Conservation (phyloP, 2,329 filamentous ascomycete species). For the Sporothrix protearum region DNA sequence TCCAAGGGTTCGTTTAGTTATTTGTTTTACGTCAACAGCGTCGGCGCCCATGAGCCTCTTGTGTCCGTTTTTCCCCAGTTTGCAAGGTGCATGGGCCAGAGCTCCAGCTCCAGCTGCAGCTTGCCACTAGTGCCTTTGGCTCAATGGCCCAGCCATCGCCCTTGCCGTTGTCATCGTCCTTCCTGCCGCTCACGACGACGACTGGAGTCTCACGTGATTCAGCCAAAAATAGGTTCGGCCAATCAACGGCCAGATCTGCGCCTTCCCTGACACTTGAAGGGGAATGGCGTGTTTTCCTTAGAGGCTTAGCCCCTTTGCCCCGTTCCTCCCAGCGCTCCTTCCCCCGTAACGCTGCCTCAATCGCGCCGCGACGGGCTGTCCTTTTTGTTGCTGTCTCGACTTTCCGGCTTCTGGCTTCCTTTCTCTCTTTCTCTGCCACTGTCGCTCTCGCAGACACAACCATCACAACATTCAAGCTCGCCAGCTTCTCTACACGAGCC, state of each 20-base stretch:
- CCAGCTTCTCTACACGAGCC: background rate
- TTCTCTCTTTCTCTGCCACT: slow-evolving; percentile 2
- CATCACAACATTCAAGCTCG: background rate
- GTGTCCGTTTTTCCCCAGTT: background rate
- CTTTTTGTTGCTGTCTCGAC: slow-evolving; percentile 1
- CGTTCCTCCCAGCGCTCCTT: background rate
- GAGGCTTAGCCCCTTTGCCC: slow-evolving; percentile 6
- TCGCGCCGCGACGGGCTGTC: slow-evolving; percentile 19
- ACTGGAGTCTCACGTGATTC: background rate
- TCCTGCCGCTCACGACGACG: background rate
- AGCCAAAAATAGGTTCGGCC: background rate
- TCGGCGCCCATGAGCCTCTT: background rate
- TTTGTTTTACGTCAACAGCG: background rate
- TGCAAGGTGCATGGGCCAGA: slow-evolving; percentile 3
- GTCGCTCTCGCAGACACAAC: slow-evolving; percentile 5
- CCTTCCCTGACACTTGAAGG: background rate
- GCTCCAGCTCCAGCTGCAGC: slow-evolving; percentile 13
- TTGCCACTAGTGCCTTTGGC: slow-evolving; percentile 2
- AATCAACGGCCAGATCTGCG: background rate
- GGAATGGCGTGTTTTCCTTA: slow-evolving; percentile 14
- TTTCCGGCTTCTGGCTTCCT: background rate
- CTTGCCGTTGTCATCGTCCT: background rate
- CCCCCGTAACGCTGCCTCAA: background rate
- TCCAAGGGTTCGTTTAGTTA: background rate
- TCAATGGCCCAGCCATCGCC: background rate